Percentiles rank a stretch among this genome's conserved stretches.
Conservation (phyloP, 2,329 filamentous ascomycete genomes). For the Apiospora koreana region DNA sequence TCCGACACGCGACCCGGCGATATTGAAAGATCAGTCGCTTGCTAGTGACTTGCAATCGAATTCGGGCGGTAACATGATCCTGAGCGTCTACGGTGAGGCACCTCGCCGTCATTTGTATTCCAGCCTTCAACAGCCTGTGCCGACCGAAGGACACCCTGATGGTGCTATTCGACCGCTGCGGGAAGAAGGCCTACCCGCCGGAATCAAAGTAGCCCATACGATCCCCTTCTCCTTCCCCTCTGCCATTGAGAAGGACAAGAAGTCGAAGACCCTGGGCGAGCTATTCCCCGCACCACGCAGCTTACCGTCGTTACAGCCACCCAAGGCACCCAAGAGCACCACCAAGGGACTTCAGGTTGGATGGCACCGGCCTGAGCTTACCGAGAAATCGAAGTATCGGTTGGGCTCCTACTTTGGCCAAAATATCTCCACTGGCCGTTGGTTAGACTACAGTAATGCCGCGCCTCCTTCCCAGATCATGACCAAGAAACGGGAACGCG, state of each 20-base stretch:
- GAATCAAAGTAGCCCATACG: conserved; percentile 70
- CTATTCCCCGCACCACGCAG: conserved; percentile 69
- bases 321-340: conserved; percentile 69
- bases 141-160: conserved; percentile 26
- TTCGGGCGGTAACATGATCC: conserved; percentile 56
- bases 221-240: conserved; percentile 44
- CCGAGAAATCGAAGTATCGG: conserved; percentile 55
- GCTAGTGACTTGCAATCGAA: conserved; percentile 41
- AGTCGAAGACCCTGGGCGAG: conserved; percentile 68
- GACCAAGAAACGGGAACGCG: conserved; percentile 70
- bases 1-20: conserved; percentile 35
- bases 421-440: conserved; percentile 65
- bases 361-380: conserved; percentile 55
- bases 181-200: conserved; percentile 70
- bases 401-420: conserved; percentile 67
- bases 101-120: conserved; percentile 82
- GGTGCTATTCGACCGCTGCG: conserved; percentile 48
- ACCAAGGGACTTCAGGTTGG: conserved; percentile 62
- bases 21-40: conserved; percentile 36
- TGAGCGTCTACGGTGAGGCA: conserved; percentile 77
- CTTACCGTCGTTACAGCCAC: conserved; percentile 67
- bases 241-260: conserved; percentile 50
- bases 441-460: conserved; percentile 70
- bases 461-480: conserved; percentile 54
- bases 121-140: conserved; percentile 65